Evolutionary conservation across 345 rosid genomes (phyloP).

Genomic region (Eutrema japonicum): DNA sequence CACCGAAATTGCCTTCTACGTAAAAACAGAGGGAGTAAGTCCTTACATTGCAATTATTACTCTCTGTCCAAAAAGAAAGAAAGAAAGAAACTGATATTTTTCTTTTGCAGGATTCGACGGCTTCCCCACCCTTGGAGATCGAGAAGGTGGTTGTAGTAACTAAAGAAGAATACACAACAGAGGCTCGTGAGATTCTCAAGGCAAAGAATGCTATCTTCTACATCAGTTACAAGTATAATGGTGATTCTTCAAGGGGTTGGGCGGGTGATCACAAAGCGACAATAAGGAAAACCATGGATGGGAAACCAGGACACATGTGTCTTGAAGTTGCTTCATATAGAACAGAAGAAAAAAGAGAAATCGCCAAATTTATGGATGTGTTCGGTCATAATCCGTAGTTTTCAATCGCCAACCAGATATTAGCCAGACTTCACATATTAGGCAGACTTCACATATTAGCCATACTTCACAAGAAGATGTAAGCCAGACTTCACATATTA

Average conservation of each 20-base stretch:
- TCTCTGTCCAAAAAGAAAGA: neutral
- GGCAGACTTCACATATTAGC: no score
- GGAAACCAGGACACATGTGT: constrained; percentile 16
- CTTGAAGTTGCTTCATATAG: constrained; percentile 11
- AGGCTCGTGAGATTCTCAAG: constrained; percentile 15
- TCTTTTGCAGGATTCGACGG: neutral
- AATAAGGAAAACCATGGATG: constrained; percentile 35
- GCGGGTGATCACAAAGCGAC: neutral
- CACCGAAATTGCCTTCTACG: constrained; percentile 4
- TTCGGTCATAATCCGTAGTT: no score
- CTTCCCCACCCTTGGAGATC: constrained; percentile 23
- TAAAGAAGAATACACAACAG: constrained; percentile 11
- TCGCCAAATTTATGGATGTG: no score
- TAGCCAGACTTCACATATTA: no score
- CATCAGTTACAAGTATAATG: constrained; percentile 27
- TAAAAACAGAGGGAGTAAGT: neutral
- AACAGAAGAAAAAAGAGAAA: neutral
- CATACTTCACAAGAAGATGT: no score
- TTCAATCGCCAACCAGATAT: no score
- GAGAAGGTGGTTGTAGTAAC: constrained; percentile 21
- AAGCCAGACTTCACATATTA: no score
- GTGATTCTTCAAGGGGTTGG: neutral
- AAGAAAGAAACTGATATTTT: neutral
- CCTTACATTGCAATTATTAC: constrained; percentile 7
- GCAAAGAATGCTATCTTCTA: constrained; percentile 18